Base-by-base conservation (phyloP, 1,139 yeast genomes). In the Trichomonascaceae sp. region DNA sequence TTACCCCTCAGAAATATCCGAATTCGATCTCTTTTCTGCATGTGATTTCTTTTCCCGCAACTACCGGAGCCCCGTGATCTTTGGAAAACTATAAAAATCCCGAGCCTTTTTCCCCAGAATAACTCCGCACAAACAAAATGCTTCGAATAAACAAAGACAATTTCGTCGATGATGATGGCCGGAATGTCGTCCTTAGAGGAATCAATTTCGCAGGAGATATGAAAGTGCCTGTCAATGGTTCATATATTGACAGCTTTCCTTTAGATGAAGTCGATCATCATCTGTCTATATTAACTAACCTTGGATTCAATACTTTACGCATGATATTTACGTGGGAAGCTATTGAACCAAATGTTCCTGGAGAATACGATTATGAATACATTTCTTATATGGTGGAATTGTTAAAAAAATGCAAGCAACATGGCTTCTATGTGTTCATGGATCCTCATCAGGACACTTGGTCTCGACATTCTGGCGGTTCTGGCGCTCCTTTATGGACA, bases 401-500 rank as follows among this genome's bases (percentile, higher is more conserved):
- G 18, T 68, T 90, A 53, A 73, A 76, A 54, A 78, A 82, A 15
- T 45, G 49, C 52, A 38, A 36, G 17, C 10, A 30, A 7, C 54
- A 44, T 24, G 96, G 95, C 0, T 67, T 90, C 20, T 87, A 86
- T 63, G 89, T 88, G 10, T 83, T 87, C 59, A 69, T 90, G 60
- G 96, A 90, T 65, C 86, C 93, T 1, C 97, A 90, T 66, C 97
- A 90, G 67, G 97, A 90, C 67, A 93, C 84, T 20, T 90, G 97
- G 97, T 84, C 93, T 2, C 74, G 96, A 53, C 86, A 76, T 65
- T 75, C 83, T 22, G 96, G 96, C 13, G 97, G 97, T 4, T 83
- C 90, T 55, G 97, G 97, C 18, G 96, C 96, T 2, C 96, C 97
- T 0, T 64, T 87, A 65, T 90, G 97, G 97, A 89, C 96, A 0